phyloP scores from a whole-genome alignment of 2,329 filamentous ascomycete genomes.

The Sporothrix inflata region DNA sequence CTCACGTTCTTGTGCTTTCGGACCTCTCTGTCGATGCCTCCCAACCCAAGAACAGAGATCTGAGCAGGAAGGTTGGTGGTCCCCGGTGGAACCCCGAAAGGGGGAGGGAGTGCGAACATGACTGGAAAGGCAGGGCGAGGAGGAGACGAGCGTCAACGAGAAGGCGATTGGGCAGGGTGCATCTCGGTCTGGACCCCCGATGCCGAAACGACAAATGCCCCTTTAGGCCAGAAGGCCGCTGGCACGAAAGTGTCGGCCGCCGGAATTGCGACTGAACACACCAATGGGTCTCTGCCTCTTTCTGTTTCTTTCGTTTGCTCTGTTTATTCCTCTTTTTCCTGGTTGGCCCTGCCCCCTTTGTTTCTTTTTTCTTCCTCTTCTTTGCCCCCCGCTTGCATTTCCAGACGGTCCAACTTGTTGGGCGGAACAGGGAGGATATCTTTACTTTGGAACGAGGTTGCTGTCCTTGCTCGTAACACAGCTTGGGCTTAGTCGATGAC shows the following conservation, averaged over 20 bases:
- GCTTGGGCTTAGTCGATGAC: slow-evolving; percentile 32
- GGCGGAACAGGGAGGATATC: slow-evolving; percentile 8
- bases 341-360: neutral
- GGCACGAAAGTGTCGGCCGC: too few relatives aligned
- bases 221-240: too few relatives aligned
- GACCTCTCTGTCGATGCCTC: neutral
- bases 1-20: neutral
- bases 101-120: neutral
- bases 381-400: neutral
- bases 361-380: neutral
- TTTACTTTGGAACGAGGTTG: neutral
- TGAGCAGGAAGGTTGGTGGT: slow-evolving; percentile 37
- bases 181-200: too few relatives aligned
- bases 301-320: neutral
- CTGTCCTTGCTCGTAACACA: slow-evolving; percentile 26
- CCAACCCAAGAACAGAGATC: slow-evolving; percentile 42
- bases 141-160: neutral
- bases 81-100: neutral
- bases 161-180: too few relatives aligned
- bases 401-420: neutral
- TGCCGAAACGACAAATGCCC: neutral
- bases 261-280: too few relatives aligned
- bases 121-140: neutral
- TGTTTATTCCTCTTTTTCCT: neutral
- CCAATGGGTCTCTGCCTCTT: too few relatives aligned